A percentile compares a stretch with the other conserved stretches of the same genome.
Conservation (phyloP, 129 eudicot genomes). For the Flaveria robusta region DNA sequence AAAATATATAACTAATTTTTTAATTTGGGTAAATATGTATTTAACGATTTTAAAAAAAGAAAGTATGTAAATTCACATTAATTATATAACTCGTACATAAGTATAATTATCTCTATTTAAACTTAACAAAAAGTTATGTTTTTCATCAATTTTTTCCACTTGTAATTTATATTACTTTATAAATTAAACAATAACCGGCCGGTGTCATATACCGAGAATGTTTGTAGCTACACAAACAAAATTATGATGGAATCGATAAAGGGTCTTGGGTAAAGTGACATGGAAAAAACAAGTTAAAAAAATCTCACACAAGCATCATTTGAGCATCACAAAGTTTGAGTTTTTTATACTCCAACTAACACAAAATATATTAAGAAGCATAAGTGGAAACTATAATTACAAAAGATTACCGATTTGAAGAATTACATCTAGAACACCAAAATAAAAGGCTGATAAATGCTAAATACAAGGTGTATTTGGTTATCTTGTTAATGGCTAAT, state of each 20-base stretch:
- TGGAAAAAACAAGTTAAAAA: neutral
- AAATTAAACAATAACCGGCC: neutral
- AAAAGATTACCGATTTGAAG: conserved; percentile 20
- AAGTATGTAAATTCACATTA: no score
- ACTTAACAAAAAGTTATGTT: no score
- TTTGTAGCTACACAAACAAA: conserved; percentile 5
- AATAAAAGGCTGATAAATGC: conserved; percentile 20
- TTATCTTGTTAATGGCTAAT: conserved; percentile 36
- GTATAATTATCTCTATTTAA: no score
- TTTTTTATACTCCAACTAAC: conserved; percentile 13
- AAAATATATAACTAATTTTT: no score
- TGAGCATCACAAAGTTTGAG: neutral
- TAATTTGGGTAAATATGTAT: no score
- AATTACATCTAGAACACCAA: conserved; percentile 33
- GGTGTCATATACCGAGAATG: conserved; percentile 21
- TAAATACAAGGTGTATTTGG: conserved; percentile 34
- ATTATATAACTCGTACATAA: no score
- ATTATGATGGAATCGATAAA: conserved; percentile 26
- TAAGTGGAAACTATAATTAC: conserved; percentile 22
- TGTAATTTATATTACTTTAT: neutral
- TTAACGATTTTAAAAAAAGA: no score
- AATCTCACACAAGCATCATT: neutral
- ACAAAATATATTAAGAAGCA: neutral
- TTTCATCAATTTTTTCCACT: no score
- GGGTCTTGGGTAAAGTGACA: conserved; percentile 15